Evolutionary conservation across 75 land plant genomes (phyloP), one percentile per base, ranked within the genome.

Genomic region (Sequoiadendron giganteum): DNA sequence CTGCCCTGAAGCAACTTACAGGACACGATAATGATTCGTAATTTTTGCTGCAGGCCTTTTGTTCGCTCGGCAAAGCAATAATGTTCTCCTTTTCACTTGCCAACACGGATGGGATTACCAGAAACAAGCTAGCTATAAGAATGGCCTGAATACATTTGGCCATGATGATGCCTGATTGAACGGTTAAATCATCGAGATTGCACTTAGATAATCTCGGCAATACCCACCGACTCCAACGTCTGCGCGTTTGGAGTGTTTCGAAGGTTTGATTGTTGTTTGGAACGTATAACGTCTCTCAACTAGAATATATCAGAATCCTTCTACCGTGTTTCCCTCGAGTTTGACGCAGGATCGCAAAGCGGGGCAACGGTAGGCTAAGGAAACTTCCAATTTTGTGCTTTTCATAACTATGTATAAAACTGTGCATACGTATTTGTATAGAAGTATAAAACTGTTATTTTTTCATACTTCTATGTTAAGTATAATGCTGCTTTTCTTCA

Each of bases 1-100:
- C 90, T 18, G 97, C 47, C 7, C 94, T 85, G 87, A 96, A 95
- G 85, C 97, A 96, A 15, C 84, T 94, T 49, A 94, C 92, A 28
- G 95, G 96, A 86, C 97, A 96, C 5, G 86, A 87, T 1, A 45
- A 2, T 5, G 70, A 25, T 14, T 28, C 52, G 47, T 47, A 28
- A 49, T 28, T 47, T 78, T 87, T 78, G 32, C 39, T 76, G 36
- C 49, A 45, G 21, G 11, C 47, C 11, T 42, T 42, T 10, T 42
- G n/a, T 42, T 34, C 85, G 49, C 49, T 45, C 13, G 85, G 85
- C n/a, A 83, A 83, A 45, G 49, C 49, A 45, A 83, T 43, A 11
- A 83, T 34, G 2, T 25, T 75, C 77, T 75, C 77, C 36, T 32
- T 75, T 14, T 11, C 77, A 75, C 14, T 75, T 34, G 77, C 77